Base-by-base conservation (phyloP, 139 green algal species). In the Picochlorum sp. region DNA sequence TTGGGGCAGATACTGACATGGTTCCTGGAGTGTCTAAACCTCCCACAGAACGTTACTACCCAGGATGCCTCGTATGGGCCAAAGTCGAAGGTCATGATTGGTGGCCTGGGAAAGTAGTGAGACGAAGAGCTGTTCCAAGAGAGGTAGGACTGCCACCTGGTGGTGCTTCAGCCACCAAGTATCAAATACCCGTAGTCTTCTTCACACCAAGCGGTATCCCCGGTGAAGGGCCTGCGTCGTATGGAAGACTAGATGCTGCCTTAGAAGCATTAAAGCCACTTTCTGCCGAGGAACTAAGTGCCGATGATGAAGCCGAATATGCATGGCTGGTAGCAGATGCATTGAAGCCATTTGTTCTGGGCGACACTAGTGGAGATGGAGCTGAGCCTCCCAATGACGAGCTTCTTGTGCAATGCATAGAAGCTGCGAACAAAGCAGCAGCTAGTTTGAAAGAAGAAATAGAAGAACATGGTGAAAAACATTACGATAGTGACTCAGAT, bases 61-160 rank as follows among this genome's bases (percentile, higher is more conserved):
- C 87, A 1, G 84, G 84, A 26, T 63, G 58, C 13, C 75, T 93
- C 20, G 85, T 95, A n/a, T 94, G 86, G 88, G 88, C 84, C 25
- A 93, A 91, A 55, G 88, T 95, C 57, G 86, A 94, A 61, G 88
- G 88, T 1, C 88, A 95, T 64, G 86, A 93, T 47, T 95, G 85
- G 80, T 95, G 88, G 88, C 88, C 88, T 3, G 88, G 84, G 2
- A 70, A 76, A 26, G 73, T 93, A 1, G 85, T 93, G 39, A 64
- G 87, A 7, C 63, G 88, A 24, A 57, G 88, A 1, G 85, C 86
- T 28, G 87, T 95, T 28, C 88, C 88, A 0, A 65, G 70, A 0
- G 85, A 94, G 70, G 88, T 95, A 14, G 78, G 78, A 5, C 72
- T 79, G 0, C 86, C 84, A 0, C 78, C 79, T 1, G 79, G 78